Base-by-base conservation (phyloP, 352 stramenopile species). In the Peronospora belbahrii region DNA sequence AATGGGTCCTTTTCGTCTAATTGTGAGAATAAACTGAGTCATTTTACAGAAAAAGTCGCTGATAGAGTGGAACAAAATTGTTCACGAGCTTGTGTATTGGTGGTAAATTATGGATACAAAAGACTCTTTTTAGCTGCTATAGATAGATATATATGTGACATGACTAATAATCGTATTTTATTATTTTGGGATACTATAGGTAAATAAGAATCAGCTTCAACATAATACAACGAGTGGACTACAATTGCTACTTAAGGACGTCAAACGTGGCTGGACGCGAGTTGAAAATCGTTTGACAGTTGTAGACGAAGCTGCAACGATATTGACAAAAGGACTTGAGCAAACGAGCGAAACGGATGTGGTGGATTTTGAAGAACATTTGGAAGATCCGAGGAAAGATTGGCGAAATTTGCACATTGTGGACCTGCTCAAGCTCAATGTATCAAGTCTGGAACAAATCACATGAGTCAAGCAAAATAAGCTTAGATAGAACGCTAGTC, bases 351-450 rank as follows among this genome's bases (percentile, higher is more conserved):
- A 33, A 47, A 59, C n/a, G 6, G 52, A 80, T 19, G 27, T 91
- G 15, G 65, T 79, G 32, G 79, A 91, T 66, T 71, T 87, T 38
- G 79, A 91, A 46, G 76, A 88, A 34, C 79, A 91, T 48, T 53
- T 91, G 52, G 79, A 88, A 19, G 67, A 87, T 51, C 51, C 66
- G 8, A 54, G 56, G 18, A 80, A 85, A 52, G 79, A 91, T 61
- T 91, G 79, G 79, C 63, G 76, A 37, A 91, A 91, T 65, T 55
- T 57, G 35, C 63, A 86, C 47, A 37, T 90, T 14, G 61, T 83
- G 31, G 50, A 73, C 36, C 67, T 90, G 48, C 60, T 88, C 42
- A 67, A 84, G 58, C 70, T 90, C 43, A 82, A 88, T 52, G 74
- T 88, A 48, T 90, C 79, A 52, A 62, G 24, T n/a, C n/a, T n/a